Conservation (phyloP, 768 basidiomycete species). For the Rhizopogon roseolus region DNA sequence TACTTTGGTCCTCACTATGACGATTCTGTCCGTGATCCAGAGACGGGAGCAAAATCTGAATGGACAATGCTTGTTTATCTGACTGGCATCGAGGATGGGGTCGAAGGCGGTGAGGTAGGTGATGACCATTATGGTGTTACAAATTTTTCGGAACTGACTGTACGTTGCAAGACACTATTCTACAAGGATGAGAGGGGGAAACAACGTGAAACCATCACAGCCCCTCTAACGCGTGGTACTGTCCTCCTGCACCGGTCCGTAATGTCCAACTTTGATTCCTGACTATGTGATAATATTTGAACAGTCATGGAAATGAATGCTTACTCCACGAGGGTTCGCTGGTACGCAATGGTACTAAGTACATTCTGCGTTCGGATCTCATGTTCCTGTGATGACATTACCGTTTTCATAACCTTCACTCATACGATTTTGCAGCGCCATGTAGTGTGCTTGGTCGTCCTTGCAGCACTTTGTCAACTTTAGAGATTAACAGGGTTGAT, state of each 20-base stretch:
- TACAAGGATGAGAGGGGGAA: conserved; percentile 54
- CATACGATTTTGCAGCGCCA: background rate
- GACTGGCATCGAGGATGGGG: conserved; percentile 66
- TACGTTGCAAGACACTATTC: conserved; percentile 54
- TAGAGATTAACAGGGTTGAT: background rate
- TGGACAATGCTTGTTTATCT: conserved; percentile 78
- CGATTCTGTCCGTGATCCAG: conserved; percentile 56
- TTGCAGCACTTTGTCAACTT: background rate
- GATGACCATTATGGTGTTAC: background rate
- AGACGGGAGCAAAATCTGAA: conserved; percentile 61
- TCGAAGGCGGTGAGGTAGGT: conserved; percentile 63
- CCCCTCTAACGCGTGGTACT: conserved; percentile 55
- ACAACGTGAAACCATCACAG: conserved; percentile 41
- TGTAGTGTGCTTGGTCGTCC: background rate
- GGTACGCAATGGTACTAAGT: conserved; percentile 58
- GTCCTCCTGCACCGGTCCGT: conserved; percentile 62
- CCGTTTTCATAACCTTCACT: background rate
- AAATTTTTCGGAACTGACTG: background rate
- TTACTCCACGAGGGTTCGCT: conserved; percentile 67
- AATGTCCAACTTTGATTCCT: background rate
- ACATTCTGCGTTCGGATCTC: conserved; percentile 66
- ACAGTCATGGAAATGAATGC: conserved; percentile 68
- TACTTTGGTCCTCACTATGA: conserved; percentile 78
- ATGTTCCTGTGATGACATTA: conserved; percentile 44
- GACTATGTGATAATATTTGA: conserved; percentile 7